Evolutionary conservation across 176 grass and related monocot genomes (phyloP).

Genomic region (Alloteropsis semialata): DNA sequence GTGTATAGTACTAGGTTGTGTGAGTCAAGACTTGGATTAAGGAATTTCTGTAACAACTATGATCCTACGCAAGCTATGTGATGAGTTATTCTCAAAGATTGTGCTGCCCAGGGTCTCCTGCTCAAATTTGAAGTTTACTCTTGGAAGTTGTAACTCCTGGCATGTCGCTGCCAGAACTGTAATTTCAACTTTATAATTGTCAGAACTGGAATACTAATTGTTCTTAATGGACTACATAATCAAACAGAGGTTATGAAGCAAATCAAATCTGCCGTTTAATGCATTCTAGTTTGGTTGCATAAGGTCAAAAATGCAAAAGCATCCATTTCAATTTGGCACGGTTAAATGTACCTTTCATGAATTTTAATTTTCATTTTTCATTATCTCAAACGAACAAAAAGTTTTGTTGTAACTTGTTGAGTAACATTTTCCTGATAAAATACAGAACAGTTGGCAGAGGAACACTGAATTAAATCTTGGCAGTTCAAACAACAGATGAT

Average conservation of each 20-base stretch:
- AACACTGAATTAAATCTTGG: not conserved
- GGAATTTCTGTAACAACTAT: not conserved
- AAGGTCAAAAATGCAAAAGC: not conserved
- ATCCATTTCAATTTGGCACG: too few relatives aligned
- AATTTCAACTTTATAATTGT: not conserved
- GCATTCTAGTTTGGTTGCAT: not conserved
- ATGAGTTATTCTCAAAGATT: not conserved
- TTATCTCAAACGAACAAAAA: not conserved
- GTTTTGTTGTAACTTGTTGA: not conserved
- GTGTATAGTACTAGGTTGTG: conserved; percentile 27
- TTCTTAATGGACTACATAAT: not conserved
- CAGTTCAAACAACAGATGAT: not conserved
- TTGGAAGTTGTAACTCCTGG: too few relatives aligned
- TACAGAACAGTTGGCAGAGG: not conserved
- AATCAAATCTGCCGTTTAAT: not conserved
- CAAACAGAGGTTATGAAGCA: not conserved
- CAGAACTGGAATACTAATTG: too few relatives aligned
- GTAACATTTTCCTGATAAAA: not conserved
- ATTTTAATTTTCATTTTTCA: not conserved
- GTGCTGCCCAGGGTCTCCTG: not conserved
- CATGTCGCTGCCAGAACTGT: not conserved
- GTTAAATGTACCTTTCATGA: not conserved
- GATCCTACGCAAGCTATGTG: conserved; percentile 1
- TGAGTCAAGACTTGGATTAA: conserved; percentile 17
- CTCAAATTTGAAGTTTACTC: not conserved